Evolutionary conservation across 1,139 yeast species (phyloP).

Genomic region (Entelexis sorbosivorans): DNA sequence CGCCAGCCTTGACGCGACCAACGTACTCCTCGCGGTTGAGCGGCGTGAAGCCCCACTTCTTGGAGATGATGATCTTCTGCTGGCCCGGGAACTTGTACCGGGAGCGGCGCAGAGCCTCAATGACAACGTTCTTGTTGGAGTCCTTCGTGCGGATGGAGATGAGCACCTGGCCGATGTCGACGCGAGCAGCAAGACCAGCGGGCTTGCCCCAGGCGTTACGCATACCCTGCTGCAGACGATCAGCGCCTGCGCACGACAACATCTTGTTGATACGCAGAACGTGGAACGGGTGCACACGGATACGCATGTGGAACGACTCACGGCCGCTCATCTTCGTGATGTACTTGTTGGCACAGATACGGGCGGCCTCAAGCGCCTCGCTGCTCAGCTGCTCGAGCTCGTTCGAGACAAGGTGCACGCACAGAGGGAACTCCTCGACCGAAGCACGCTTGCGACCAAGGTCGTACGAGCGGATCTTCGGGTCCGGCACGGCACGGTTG

Average conservation of each 20-base stretch:
- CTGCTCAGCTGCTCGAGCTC: constrained; percentile 98
- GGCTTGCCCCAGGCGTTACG: constrained; percentile 99
- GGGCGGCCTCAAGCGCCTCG: constrained; percentile 99
- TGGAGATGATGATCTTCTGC: constrained; percentile 96
- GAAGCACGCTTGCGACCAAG: constrained; percentile 99
- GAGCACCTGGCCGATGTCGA: constrained; percentile 94
- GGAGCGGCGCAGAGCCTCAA: constrained; percentile 99
- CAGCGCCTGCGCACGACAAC: constrained; percentile 99
- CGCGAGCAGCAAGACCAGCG: constrained; percentile 99
- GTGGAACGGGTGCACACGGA: constrained; percentile 99
- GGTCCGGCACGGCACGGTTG: constrained; percentile 99
- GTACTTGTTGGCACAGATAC: constrained; percentile 99
- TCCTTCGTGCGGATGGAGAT: constrained; percentile 98
- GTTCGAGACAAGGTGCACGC: constrained; percentile 98
- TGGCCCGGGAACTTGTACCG: constrained; percentile 99
- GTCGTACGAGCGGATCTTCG: constrained; percentile 98
- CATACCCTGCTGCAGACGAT: constrained; percentile 99
- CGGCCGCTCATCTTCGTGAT: constrained; percentile 95
- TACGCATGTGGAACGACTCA: constrained; percentile 99
- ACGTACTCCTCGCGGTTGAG: constrained; percentile 96
- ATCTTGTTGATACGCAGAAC: constrained; percentile 99
- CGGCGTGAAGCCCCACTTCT: constrained; percentile 99
- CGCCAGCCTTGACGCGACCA: constrained; percentile 89
- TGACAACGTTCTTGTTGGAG: constrained; percentile 90
- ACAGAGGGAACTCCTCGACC: constrained; percentile 98